phyloP scores from a whole-genome alignment of 257 asterid genomes.

The Marsdenia floribunda region DNA sequence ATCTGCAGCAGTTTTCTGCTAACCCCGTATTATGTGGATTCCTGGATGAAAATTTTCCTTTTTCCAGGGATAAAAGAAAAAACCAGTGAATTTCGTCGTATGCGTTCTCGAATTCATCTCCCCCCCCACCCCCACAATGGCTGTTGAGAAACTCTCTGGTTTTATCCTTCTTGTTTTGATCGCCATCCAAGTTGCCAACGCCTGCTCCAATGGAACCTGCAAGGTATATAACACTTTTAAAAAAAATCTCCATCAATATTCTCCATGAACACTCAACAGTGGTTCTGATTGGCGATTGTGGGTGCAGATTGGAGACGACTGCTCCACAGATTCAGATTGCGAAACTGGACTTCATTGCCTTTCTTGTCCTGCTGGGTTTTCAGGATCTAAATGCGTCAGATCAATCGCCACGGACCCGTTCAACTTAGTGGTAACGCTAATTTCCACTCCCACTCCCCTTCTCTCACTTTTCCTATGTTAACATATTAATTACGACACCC shows the following conservation, averaged over 20 bases:
- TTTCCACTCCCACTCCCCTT: constrained; percentile 2
- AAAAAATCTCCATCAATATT: not conserved
- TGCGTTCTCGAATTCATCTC: not conserved
- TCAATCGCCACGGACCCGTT: constrained; percentile 61
- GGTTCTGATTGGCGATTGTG: not conserved
- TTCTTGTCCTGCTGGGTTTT: constrained; percentile 44
- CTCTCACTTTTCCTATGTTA: not conserved
- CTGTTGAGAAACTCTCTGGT: not conserved
- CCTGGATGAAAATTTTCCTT: not conserved
- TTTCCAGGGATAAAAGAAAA: not conserved
- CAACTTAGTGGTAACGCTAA: constrained; percentile 46
- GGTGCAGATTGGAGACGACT: constrained; percentile 45
- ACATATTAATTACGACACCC: too few relatives aligned
- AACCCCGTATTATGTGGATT: not conserved
- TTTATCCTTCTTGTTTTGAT: constrained; percentile 5
- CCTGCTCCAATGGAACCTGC: constrained; percentile 24
- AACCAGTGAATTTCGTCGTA: not conserved
- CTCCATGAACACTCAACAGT: too few relatives aligned
- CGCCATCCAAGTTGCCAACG: constrained; percentile 4
- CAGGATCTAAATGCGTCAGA: constrained; percentile 57
- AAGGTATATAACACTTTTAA: constrained; percentile 10
- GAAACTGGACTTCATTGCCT: constrained; percentile 52
- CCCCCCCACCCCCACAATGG: not conserved
- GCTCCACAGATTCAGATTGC: constrained; percentile 54
- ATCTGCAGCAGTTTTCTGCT: not conserved